Conservation (phyloP, 129 eudicot genomes). For the Logfia minima region DNA sequence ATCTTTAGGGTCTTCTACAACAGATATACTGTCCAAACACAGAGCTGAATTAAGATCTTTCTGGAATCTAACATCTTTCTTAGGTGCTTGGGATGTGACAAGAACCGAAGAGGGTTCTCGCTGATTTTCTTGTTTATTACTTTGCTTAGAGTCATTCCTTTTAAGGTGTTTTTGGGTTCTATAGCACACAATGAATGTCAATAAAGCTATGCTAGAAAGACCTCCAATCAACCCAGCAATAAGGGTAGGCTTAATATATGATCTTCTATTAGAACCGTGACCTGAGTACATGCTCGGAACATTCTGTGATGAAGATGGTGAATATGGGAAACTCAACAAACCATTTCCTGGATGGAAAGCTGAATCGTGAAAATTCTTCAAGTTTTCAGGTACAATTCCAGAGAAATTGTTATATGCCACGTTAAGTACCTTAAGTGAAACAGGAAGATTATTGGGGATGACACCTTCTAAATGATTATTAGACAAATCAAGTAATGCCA, state of each 20-base stretch:
- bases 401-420: conserved; percentile 73
- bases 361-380: conserved; percentile 62
- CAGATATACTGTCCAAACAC: conserved; percentile 31
- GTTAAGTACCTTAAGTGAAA: conserved; percentile 47
- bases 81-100: conserved; percentile 31
- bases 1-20: conserved; percentile 33
- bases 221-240: conserved; percentile 57
- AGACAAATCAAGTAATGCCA: conserved; percentile 59
- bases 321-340: conserved; percentile 47
- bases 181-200: conserved; percentile 45
- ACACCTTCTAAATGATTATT: conserved; percentile 61
- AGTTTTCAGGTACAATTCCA: conserved; percentile 67
- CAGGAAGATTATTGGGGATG: conserved; percentile 67
- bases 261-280: conserved; percentile 41
- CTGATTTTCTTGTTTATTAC: conserved; percentile 36
- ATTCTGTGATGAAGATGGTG: conserved; percentile 38
- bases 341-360: conserved; percentile 81
- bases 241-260: conserved; percentile 46
- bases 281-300: conserved; percentile 23
- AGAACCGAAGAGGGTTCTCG: conserved; percentile 30
- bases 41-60: conserved; percentile 30
- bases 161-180: conserved; percentile 34
- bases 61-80: conserved; percentile 13
- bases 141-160: conserved; percentile 23
- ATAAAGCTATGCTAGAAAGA: conserved; percentile 41